Evolutionary conservation across 2,329 filamentous ascomycete genomes (phyloP), one percentile per base, ranked within the genome.

Genomic region (Pseudopyrenochaeta lycopersici): DNA sequence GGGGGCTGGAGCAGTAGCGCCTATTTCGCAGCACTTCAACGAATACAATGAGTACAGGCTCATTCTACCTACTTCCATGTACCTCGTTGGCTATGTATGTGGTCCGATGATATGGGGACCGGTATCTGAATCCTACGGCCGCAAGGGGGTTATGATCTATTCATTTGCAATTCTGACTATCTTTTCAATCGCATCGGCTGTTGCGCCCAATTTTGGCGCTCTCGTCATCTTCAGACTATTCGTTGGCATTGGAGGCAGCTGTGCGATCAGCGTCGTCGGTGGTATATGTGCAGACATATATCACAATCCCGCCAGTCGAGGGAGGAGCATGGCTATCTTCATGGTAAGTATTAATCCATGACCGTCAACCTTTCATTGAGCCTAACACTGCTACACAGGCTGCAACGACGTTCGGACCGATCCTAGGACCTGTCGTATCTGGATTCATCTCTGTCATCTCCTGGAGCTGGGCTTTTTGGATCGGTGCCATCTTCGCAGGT

Each of bases 391-490:
- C 9, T 10, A 15, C 17, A 84, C 4, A 87, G 82, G 84, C 83
- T 15, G 86, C 82, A 12, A 91, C 88, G 3, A 82, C 85, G 0
- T 85, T 85, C 39, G 89, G 89, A 0, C 88, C 87, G 0, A 80
- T 90, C n/a, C 72, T 88, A 2, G 85, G 86, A 2, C 88, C 88
- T 2, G 84, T 88, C 14, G 80, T 88, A 18, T 86, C 85, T 0
- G 88, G 88, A 9, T 90, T 83, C 72, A 82, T 85, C 33, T 79
- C 84, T 1, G 80, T 79, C 1, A 81, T 89, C 21, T 84, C 82
- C 21, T 91, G 88, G 89, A 81, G 85, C 36, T 91, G 88, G 89
- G 76, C 83, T 1, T 90, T 90, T 66, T 90, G 88, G 84, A 82
- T 91, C 20, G 88, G 80, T 12, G 78, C 90, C 14, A 89, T 92